phyloP scores from a whole-genome alignment of 305 asterid species.

The Lippia alba region DNA sequence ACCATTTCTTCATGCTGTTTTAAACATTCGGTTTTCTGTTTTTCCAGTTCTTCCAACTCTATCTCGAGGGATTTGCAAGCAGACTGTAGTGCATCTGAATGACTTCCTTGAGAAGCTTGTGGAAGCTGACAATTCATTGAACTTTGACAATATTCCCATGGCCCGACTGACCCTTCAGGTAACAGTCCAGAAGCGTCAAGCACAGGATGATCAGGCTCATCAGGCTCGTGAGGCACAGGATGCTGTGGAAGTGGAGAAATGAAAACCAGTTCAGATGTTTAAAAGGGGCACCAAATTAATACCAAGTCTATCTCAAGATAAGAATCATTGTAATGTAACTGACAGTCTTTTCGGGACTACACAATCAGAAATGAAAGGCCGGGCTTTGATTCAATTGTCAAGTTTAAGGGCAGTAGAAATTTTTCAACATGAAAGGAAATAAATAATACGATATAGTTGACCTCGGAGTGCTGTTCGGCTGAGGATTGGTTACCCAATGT shows the following conservation, averaged over 20 bases:
- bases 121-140: slow-evolving; percentile 20
- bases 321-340: neutral
- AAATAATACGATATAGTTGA: slow-evolving; percentile 2
- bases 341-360: neutral
- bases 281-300: neutral
- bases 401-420: neutral
- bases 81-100: slow-evolving; percentile 33
- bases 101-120: slow-evolving; percentile 33
- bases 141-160: slow-evolving; percentile 32
- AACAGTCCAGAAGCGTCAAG: slow-evolving; percentile 4
- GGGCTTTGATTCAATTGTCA: no score
- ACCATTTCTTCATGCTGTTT: slow-evolving; percentile 58
- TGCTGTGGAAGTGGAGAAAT: slow-evolving; percentile 25
- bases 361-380: neutral
- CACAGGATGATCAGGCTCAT: slow-evolving; percentile 13
- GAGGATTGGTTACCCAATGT: slow-evolving; percentile 20
- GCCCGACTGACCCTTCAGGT: slow-evolving; percentile 25
- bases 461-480: slow-evolving; percentile 28
- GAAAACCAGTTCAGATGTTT: neutral
- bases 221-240: no score
- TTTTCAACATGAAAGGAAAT: neutral
- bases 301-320: neutral
- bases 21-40: slow-evolving; percentile 40
- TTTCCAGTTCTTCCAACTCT: slow-evolving; percentile 52
- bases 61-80: slow-evolving; percentile 42